These are phyloP conservation scores for Chrysoporthe deuterocubensis DNA, from an alignment of 2,329 filamentous ascomycete species.

Conservation along the genomic window DNA sequence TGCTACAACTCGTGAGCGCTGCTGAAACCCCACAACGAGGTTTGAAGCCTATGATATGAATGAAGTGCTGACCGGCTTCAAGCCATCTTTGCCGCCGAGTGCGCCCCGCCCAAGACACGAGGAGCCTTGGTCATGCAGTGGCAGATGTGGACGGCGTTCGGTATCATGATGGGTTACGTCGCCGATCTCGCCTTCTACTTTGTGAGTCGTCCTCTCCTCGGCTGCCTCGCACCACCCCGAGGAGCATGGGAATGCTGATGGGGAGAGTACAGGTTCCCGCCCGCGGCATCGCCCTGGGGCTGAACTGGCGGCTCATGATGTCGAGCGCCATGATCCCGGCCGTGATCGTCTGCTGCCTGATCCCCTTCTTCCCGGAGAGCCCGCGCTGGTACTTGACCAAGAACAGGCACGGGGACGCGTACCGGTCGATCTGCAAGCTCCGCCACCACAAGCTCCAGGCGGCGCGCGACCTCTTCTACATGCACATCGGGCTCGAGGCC, in stretches of 20 bases:
- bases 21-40: too few relatives aligned
- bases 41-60: constrained; percentile 2
- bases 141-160: constrained; percentile 51
- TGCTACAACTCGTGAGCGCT: constrained; percentile 57
- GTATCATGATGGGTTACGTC: constrained; percentile 62
- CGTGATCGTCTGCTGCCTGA: constrained; percentile 57
- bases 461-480: constrained; percentile 60
- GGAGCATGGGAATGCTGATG: neutral
- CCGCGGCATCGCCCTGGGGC: constrained; percentile 54
- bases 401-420: constrained; percentile 51
- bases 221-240: neutral
- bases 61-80: neutral
- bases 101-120: constrained; percentile 64
- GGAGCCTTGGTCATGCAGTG: constrained; percentile 71
- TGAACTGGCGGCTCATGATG: constrained; percentile 72
- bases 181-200: constrained; percentile 66
- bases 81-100: constrained; percentile 72
- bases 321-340: constrained; percentile 68
- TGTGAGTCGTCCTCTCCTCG: constrained; percentile 32
- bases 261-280: constrained; percentile 43
- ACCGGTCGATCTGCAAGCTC: constrained; percentile 48
- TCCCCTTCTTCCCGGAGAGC: constrained; percentile 55
- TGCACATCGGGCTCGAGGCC: constrained; percentile 60
- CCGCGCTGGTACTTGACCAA: constrained; percentile 57
- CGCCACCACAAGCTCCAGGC: constrained; percentile 58